Evolutionary conservation across 2,329 filamentous ascomycete genomes (phyloP).

Genomic region (Botrytis fragariae): DNA sequence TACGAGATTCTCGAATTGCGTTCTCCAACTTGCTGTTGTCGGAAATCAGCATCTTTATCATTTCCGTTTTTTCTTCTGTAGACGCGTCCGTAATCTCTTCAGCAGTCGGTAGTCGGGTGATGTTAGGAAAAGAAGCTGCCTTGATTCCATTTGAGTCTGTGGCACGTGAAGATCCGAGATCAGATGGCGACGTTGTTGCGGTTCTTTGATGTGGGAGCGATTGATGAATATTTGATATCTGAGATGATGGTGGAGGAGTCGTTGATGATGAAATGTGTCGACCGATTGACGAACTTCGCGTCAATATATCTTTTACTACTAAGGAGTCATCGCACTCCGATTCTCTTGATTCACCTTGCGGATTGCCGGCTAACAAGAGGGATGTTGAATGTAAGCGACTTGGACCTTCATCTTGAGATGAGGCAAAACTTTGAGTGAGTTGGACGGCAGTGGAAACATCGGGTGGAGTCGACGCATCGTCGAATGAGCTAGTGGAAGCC

Average conservation of each 20-base stretch:
- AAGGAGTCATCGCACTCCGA: neutral
- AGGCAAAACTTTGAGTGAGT: constrained; percentile 24
- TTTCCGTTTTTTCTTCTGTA: constrained; percentile 54
- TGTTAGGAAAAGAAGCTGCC: constrained; percentile 21
- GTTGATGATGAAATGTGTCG: constrained; percentile 13
- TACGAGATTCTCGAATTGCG: constrained; percentile 63
- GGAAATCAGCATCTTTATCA: constrained; percentile 54
- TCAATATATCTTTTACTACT: neutral
- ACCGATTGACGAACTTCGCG: neutral
- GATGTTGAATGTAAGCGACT: constrained; percentile 25
- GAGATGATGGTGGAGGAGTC: constrained; percentile 55
- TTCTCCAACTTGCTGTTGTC: constrained; percentile 54
- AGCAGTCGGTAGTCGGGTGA: constrained; percentile 42
- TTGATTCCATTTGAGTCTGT: constrained; percentile 31
- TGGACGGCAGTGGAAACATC: constrained; percentile 31
- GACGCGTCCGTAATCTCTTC: constrained; percentile 53
- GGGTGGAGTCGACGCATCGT: constrained; percentile 28
- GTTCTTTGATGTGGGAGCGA: constrained; percentile 19
- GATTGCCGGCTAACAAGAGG: constrained; percentile 19
- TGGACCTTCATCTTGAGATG: constrained; percentile 24
- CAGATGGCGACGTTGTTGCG: constrained; percentile 26
- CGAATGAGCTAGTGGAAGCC: constrained; percentile 33
- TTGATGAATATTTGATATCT: constrained; percentile 42
- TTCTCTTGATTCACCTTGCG: neutral
- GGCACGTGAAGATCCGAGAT: constrained; percentile 36